Conservation (phyloP, 805 yeast species). For the Lachancea thermotolerans region DNA sequence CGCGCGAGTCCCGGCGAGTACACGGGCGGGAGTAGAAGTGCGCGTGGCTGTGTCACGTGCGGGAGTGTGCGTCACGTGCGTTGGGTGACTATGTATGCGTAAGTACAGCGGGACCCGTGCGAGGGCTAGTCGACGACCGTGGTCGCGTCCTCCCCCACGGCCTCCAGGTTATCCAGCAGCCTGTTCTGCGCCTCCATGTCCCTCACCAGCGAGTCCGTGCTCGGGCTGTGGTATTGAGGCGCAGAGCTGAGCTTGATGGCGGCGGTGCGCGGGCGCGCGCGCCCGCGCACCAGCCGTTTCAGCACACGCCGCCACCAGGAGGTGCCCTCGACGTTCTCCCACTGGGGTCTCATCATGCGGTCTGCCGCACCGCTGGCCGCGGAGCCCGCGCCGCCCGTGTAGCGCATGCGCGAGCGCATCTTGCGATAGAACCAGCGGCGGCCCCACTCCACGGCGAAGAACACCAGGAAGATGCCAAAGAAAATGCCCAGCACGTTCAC, state of each 20-base stretch:
- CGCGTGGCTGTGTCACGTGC: not conserved
- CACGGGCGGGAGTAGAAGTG: not conserved
- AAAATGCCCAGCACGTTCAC: constrained; percentile 62
- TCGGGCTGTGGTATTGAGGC: constrained; percentile 3
- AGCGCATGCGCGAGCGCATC: constrained; percentile 11
- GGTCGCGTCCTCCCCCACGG: constrained; percentile 15
- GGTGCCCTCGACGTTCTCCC: constrained; percentile 25
- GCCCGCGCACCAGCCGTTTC: constrained; percentile 1
- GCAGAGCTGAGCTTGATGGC: constrained; percentile 12
- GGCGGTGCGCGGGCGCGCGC: constrained; percentile 3
- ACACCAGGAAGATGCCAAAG: constrained; percentile 40
- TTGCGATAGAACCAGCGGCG: constrained; percentile 27
- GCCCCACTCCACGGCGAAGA: constrained; percentile 35
- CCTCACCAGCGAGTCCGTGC: constrained; percentile 14
- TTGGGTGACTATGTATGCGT: not conserved
- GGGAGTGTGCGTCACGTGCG: too few species aligned
- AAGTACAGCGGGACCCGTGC: not conserved
- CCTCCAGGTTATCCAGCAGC: constrained; percentile 35
- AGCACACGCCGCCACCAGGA: constrained; percentile 10
- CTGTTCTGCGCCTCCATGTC: constrained; percentile 38
- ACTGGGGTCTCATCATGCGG: constrained; percentile 32
- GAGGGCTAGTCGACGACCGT: not conserved
- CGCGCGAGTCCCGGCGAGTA: not conserved
- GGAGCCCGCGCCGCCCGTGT: constrained; percentile 1
- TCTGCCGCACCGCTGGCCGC: constrained; percentile 12